These are phyloP conservation scores for Somion occarium DNA, from an alignment of 1,284 basidiomycete genomes.

Conservation along the genomic window DNA sequence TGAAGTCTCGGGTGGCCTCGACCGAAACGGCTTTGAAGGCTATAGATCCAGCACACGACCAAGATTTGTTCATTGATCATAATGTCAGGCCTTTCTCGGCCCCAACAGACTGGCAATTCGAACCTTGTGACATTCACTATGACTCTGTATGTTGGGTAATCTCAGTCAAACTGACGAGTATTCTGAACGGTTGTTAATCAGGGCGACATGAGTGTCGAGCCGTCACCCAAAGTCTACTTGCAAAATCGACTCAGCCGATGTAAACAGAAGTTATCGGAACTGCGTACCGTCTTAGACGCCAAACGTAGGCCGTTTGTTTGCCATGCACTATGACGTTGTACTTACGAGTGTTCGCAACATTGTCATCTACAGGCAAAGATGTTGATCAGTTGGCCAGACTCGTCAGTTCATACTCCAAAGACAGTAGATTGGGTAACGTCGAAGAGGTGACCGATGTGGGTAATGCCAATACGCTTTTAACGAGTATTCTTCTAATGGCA, in stretches of 20 bases:
- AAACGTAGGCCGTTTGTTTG: slow-evolving; percentile 49
- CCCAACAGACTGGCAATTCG: slow-evolving; percentile 67
- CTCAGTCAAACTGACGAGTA: neutral
- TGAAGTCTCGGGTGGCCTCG: slow-evolving; percentile 43
- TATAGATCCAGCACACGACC: slow-evolving; percentile 56
- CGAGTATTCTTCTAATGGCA: neutral
- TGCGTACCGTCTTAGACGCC: slow-evolving; percentile 47
- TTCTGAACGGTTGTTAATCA: slow-evolving; percentile 22
- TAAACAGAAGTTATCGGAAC: slow-evolving; percentile 54
- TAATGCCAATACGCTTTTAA: neutral
- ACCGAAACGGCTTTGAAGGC: slow-evolving; percentile 43
- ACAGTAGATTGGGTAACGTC: slow-evolving; percentile 52
- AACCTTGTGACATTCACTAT: slow-evolving; percentile 70
- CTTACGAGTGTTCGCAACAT: neutral
- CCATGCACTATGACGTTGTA: neutral
- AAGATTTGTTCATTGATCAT: slow-evolving; percentile 65
- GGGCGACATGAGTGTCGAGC: slow-evolving; percentile 60
- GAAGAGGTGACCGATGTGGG: slow-evolving; percentile 59
- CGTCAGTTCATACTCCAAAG: slow-evolving; percentile 45
- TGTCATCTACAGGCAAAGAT: slow-evolving; percentile 48
- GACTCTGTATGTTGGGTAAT: slow-evolving; percentile 48
- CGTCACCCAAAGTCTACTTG: slow-evolving; percentile 66
- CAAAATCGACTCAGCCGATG: slow-evolving; percentile 71
- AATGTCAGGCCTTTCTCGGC: slow-evolving; percentile 62
- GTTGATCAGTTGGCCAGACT: slow-evolving; percentile 47